These are phyloP conservation scores for Podospora appendiculata DNA, from an alignment of 495 filamentous ascomycete genomes.

Conservation along the genomic window DNA sequence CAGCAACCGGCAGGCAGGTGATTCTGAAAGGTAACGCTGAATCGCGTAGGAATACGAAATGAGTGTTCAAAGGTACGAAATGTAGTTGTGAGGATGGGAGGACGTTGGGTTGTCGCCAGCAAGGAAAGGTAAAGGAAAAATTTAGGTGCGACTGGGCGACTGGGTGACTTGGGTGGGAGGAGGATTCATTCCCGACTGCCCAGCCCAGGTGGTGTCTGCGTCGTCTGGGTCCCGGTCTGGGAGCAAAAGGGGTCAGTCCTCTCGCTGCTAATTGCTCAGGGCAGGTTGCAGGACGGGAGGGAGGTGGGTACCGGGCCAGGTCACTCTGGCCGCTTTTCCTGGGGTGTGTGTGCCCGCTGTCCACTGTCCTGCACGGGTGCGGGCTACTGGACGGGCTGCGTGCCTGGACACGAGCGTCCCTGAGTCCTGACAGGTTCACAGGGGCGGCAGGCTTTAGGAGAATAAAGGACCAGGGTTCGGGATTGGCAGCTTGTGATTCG, in stretches of 20 bases:
- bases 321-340: not conserved
- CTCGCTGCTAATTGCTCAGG: conserved; percentile 5
- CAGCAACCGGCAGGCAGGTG: conserved; percentile 8
- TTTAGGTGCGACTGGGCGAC: conserved; percentile 25
- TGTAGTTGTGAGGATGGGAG: conserved; percentile 12
- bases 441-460: not conserved
- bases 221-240: not conserved
- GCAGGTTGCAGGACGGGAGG: not conserved
- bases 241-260: conserved; percentile 25
- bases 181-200: conserved; percentile 12
- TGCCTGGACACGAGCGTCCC: too few species aligned
- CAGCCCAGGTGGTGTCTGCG: conserved; percentile 1
- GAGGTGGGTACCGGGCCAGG: not conserved
- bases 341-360: not conserved
- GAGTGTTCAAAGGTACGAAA: conserved; percentile 27
- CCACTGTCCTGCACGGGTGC: not conserved
- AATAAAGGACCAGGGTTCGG: conserved; percentile 2
- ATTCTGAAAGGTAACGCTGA: conserved; percentile 21
- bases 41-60: conserved; percentile 27
- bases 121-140: conserved; percentile 23
- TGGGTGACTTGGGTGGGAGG: conserved; percentile 17
- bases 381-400: too few species aligned
- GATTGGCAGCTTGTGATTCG: conserved; percentile 1
- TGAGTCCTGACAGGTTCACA: not conserved
- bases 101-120: conserved; percentile 20